A percentile compares a stretch with the other conserved stretches of the same genome.
These are phyloP conservation scores for Euphorbia lathyris DNA, from an alignment of 345 rosid genomes.

Conservation along the genomic window DNA sequence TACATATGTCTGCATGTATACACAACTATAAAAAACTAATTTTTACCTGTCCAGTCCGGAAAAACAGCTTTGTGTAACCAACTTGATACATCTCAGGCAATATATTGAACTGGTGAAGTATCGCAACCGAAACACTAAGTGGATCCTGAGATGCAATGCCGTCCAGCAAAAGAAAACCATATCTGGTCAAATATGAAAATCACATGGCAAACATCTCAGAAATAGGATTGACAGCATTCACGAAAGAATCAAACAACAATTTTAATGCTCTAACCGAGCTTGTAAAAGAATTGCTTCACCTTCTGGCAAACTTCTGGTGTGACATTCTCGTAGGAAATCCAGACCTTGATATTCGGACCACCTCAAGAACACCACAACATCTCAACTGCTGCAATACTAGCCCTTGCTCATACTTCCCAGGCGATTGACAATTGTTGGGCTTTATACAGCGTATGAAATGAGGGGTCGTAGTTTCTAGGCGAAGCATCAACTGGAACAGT, in stretches of 20 bases:
- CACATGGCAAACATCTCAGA: neutral
- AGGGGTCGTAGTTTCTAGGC: slow-evolving; percentile 88
- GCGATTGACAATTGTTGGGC: slow-evolving; percentile 88
- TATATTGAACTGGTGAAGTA: slow-evolving; percentile 94
- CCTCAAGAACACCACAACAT: slow-evolving; percentile 98
- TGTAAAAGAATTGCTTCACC: slow-evolving; percentile 36
- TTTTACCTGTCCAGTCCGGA: slow-evolving; percentile 96
- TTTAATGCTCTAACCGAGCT: neutral
- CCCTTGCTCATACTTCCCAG: slow-evolving; percentile 83
- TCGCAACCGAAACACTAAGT: slow-evolving; percentile 93
- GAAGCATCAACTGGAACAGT: slow-evolving; percentile 95
- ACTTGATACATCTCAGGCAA: slow-evolving; percentile 99
- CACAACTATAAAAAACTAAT: neutral
- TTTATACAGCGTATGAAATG: slow-evolving; percentile 98
- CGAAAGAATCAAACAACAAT: neutral
- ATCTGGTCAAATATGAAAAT: slow-evolving; percentile 46
- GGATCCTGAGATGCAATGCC: slow-evolving; percentile 80
- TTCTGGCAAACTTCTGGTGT: slow-evolving; percentile 92
- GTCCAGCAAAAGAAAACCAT: slow-evolving; percentile 92
- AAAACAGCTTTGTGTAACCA: slow-evolving; percentile 95
- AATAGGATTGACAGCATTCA: neutral
- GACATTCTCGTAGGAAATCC: slow-evolving; percentile 98
- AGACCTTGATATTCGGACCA: slow-evolving; percentile 93
- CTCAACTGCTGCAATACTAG: slow-evolving; percentile 91
- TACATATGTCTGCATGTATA: neutral